Base-by-base conservation (phyloP, 2,329 filamentous ascomycete species). In the Fusarium nematophilum region DNA sequence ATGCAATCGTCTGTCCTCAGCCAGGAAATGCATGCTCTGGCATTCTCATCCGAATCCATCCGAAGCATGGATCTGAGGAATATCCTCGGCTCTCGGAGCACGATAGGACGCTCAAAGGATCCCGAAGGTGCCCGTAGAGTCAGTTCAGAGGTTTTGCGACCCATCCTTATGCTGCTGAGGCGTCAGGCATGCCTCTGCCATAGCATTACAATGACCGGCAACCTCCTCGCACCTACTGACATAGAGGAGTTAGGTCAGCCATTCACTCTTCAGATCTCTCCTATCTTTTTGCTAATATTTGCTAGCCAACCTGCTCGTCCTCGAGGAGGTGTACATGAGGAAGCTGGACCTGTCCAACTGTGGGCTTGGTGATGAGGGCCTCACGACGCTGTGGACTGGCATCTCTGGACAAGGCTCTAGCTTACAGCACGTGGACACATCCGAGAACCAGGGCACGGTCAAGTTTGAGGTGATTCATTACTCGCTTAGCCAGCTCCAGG, bases 11-110 rank as follows among this genome's bases (percentile, higher is more conserved):
- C 82, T 1, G 71, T 86, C 9, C 72, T 86, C 11, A 80, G 82
- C 38, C 83, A 86, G 61, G 84, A 86, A 65, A 77, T 86, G 11
- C 83, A 86, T 39, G 81, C 83, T 1, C 70, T 86, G 15, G 73
- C 83, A 2, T 84, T 86, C 58, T 81, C 82, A 17, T 84, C 83
- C 1, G 82, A 83, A 53, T 84, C 81, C 0, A 78, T 86, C 26
- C 77, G 80, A 34, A 81, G 83, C 50, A 81, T 86, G 40, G 83
- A 86, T 58, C 69, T 86, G 26, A 79, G 77, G 13, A 81, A 83
- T 40, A 70, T 76, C 9, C 43, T 77, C 5, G 75, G 75, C 6
- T 53, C 72, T 8, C 69, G 69, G 23, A 64, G 60, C 15, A 36
- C 59, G 4, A 54, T 53, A 13, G 57, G 61, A 27, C 61, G 61